Conservation (phyloP, 2,329 filamentous ascomycete species). For the Lachnellula arida region DNA sequence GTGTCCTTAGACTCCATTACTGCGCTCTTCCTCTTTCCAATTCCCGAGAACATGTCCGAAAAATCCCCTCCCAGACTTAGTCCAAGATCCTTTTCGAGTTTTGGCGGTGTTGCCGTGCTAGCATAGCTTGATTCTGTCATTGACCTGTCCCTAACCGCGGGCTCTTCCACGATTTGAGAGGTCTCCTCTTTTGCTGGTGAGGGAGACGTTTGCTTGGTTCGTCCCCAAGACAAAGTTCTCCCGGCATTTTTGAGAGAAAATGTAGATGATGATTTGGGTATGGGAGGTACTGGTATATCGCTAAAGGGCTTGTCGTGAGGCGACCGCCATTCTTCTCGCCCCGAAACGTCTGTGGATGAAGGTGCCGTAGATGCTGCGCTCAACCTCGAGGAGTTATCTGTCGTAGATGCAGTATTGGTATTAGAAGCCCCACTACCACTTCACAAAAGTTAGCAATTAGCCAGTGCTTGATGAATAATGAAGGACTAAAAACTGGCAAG, state of each 20-base stretch:
- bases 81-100: slow-evolving; percentile 28
- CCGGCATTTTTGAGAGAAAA: slow-evolving; percentile 32
- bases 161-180: slow-evolving; percentile 22
- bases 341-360: slow-evolving; percentile 29
- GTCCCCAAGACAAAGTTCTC: slow-evolving; percentile 32
- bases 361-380: slow-evolving; percentile 33
- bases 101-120: slow-evolving; percentile 32
- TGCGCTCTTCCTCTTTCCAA: slow-evolving; percentile 28
- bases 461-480: not conserved
- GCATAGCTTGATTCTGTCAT: slow-evolving; percentile 32
- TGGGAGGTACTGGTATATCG: slow-evolving; percentile 28
- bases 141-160: slow-evolving; percentile 24
- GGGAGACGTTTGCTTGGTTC: slow-evolving; percentile 23
- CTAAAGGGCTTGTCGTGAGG: slow-evolving; percentile 28
- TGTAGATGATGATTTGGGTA: slow-evolving; percentile 25
- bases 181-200: slow-evolving; percentile 20
- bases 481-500: not conserved
- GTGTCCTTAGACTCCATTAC: slow-evolving; percentile 23
- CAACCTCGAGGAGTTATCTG: slow-evolving; percentile 33
- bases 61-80: slow-evolving; percentile 33
- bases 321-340: slow-evolving; percentile 27
- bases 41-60: slow-evolving; percentile 31
- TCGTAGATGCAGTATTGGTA: slow-evolving; percentile 32
- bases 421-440: slow-evolving; percentile 34
- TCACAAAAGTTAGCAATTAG: slow-evolving; percentile 17